Conservation (phyloP, 768 basidiomycete species). For the Trametes cubensis region DNA sequence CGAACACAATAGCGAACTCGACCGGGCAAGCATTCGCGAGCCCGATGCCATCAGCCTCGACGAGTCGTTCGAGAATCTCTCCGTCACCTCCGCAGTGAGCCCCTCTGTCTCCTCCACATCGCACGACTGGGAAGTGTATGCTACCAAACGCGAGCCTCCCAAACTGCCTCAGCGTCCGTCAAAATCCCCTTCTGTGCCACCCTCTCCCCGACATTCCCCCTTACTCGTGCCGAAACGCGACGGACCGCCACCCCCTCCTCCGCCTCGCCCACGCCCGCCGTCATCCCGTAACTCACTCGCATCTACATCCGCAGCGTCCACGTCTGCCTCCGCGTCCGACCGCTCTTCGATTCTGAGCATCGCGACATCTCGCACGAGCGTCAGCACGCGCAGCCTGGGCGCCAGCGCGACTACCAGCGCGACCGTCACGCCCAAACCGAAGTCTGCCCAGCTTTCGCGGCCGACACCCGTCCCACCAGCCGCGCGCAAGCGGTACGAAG, state of each 20-base stretch:
- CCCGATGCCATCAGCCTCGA: constrained; percentile 59
- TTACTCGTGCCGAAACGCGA: constrained; percentile 20
- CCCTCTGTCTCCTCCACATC: constrained; percentile 49
- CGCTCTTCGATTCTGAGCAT: constrained; percentile 63
- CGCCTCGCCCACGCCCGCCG: constrained; percentile 32
- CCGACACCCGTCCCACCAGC: constrained; percentile 69
- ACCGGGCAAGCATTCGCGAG: constrained; percentile 33
- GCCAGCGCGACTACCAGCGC: neutral
- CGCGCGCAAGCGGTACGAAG: constrained; percentile 67
- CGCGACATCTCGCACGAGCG: constrained; percentile 38
- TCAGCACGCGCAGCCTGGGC: constrained; percentile 35
- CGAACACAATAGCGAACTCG: neutral
- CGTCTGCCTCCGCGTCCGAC: constrained; percentile 47
- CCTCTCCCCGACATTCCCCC: constrained; percentile 24
- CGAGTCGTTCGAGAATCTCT: constrained; percentile 75
- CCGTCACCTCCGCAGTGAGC: constrained; percentile 54
- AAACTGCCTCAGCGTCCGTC: constrained; percentile 34
- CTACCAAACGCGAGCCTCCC: constrained; percentile 29
- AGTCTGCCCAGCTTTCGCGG: constrained; percentile 43
- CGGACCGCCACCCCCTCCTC: constrained; percentile 30
- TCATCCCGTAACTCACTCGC: constrained; percentile 42
- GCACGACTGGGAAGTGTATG: constrained; percentile 29
- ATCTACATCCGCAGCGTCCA: constrained; percentile 31
- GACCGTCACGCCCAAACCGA: constrained; percentile 23
- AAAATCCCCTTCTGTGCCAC: constrained; percentile 20